These are phyloP conservation scores for Sarocladiaceae sp. DNA, from an alignment of 2,329 filamentous ascomycete species.

Conservation along the genomic window DNA sequence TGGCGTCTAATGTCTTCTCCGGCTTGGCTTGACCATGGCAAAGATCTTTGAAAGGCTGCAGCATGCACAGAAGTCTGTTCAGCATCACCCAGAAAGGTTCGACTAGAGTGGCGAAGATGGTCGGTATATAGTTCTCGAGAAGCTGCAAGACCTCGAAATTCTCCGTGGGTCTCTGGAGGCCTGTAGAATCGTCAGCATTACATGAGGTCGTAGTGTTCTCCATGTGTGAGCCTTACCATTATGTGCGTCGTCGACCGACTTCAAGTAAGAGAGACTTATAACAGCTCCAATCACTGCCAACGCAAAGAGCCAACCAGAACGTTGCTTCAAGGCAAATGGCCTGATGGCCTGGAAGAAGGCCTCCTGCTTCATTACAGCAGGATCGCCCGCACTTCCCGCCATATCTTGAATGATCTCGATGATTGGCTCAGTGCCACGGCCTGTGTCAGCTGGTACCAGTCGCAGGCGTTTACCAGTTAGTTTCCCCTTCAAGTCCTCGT, in stretches of 20 bases:
- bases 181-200: slow-evolving; percentile 14
- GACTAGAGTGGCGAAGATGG: slow-evolving; percentile 44
- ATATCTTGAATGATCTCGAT: background rate
- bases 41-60: slow-evolving; percentile 49
- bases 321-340: slow-evolving; percentile 16
- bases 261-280: slow-evolving; percentile 16
- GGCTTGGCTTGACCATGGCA: slow-evolving; percentile 27
- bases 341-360: slow-evolving; percentile 18
- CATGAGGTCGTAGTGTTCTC: too few species aligned
- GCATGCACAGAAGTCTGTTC: slow-evolving; percentile 44
- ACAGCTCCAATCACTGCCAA: slow-evolving; percentile 13
- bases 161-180: slow-evolving; percentile 21
- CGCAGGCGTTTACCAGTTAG: too few species aligned
- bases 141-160: slow-evolving; percentile 30
- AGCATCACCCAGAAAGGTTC: slow-evolving; percentile 52
- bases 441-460: too few species aligned
- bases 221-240: too few species aligned
- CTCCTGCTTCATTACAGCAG: too few species aligned
- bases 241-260: slow-evolving; percentile 14
- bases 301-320: slow-evolving; percentile 14
- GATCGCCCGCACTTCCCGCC: too few species aligned
- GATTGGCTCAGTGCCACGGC: background rate
- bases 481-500: too few species aligned
- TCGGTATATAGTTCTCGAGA: slow-evolving; percentile 45
- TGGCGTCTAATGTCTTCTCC: slow-evolving; percentile 31